Evolutionary conservation across 768 basidiomycete genomes (phyloP), one percentile per base, ranked within the genome.

Genomic region (Mycena filopes): DNA sequence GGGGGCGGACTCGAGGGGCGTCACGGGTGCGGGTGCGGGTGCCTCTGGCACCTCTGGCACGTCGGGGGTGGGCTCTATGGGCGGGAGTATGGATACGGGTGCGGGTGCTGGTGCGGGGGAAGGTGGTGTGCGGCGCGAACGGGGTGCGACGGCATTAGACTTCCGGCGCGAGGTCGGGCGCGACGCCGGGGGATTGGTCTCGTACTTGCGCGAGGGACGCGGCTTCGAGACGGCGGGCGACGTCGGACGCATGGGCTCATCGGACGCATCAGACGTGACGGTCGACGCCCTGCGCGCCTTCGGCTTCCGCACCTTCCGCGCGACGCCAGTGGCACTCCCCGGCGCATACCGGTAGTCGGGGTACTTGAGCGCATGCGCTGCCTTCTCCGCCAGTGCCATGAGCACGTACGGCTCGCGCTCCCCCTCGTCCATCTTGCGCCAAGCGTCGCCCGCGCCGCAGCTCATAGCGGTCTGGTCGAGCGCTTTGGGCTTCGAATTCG

Each of bases 391-490:
- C 47, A 77, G 76, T 0, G 87, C 85, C 43, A 79, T 72, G 2
- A 51, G 31, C 63, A 76, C 72, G 78, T 80, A 88, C 40, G 72
- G 75, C 20, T 72, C 65, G 65, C 73, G 80, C 53, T 82, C 79
- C 23, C 72, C 73, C 1, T 69, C 58, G 4, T 76, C 51, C 42
- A 90, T 77, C 55, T 76, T 73, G 21, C 79, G 80, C 91, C 91
- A 93, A 29, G 83, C 84, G n/a, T 83, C 82, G 3, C 81, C 87
- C 0, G 89, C 89, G 31, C 86, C 79, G 61, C 86, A 84, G 23
- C 86, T 88, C 57, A 92, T 80, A 18, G 57, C 29, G 77, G 80
- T 77, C 80, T 83, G 67, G 75, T 75, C 28, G 12, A 65, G 31
- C 40, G 63, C 20, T n/a, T n/a, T 33, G n/a, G n/a, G n/a, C n/a